phyloP scores from a whole-genome alignment of 2,329 filamentous ascomycete species.

The Fusarium sp. region DNA sequence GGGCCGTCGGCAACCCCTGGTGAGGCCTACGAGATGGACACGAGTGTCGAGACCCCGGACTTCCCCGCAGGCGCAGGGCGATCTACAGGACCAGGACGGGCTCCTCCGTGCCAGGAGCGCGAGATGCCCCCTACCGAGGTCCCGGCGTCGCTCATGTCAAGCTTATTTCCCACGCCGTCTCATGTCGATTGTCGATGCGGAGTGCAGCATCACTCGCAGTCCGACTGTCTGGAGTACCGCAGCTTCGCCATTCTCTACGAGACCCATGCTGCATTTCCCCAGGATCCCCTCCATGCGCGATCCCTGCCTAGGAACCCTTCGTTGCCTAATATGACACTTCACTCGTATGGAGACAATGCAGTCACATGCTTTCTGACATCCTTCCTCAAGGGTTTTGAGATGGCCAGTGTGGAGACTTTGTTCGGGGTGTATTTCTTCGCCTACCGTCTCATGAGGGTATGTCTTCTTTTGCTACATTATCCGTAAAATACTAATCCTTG shows the following conservation, averaged over 20 bases:
- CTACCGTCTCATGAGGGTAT: constrained; percentile 44
- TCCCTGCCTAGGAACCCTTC: constrained; percentile 43
- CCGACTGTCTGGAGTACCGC: constrained; percentile 44
- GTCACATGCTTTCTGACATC: constrained; percentile 41
- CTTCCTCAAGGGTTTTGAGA: constrained; percentile 42
- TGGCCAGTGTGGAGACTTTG: constrained; percentile 42
- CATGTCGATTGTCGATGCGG: constrained; percentile 47
- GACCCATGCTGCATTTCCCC: constrained; percentile 41
- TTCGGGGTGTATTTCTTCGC: constrained; percentile 45
- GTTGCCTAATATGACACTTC: constrained; percentile 42
- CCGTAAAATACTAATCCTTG: constrained; percentile 1
- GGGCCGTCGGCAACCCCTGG: constrained; percentile 13
- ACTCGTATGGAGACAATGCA: constrained; percentile 42
- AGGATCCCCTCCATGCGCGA: constrained; percentile 33
- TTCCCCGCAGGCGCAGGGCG: constrained; percentile 22
- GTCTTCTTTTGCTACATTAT: background rate
- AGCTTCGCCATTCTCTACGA: constrained; percentile 46
- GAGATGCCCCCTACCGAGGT: constrained; percentile 22
- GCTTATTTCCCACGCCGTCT: constrained; percentile 24
- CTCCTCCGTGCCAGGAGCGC: constrained; percentile 7
- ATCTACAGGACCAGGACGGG: constrained; percentile 1
- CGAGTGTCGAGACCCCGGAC: constrained; percentile 5
- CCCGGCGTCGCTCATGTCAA: constrained; percentile 11
- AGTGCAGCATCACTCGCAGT: constrained; percentile 40
- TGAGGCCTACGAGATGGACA: constrained; percentile 23